A percentile compares a stretch with the other conserved stretches of the same genome.
phyloP scores from a whole-genome alignment of 305 asterid species.

The Fraxinus platypoda region DNA sequence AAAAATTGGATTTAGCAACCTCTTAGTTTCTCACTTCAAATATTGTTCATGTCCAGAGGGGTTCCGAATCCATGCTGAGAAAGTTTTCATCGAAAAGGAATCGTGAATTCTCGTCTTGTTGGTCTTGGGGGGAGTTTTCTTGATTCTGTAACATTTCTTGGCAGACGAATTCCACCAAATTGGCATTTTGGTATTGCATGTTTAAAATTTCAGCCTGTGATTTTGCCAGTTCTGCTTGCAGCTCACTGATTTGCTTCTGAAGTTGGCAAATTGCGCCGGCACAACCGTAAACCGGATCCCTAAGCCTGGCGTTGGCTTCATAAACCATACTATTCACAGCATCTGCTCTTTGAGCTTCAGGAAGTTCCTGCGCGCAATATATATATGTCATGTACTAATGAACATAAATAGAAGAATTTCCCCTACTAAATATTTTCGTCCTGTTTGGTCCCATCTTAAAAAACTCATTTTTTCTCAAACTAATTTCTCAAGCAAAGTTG shows the following conservation, averaged over 20 bases:
- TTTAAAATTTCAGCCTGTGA: conserved; percentile 55
- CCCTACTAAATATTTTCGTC: no score
- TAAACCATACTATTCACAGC: conserved; percentile 67
- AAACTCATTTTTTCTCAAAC: no score
- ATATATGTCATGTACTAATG: not conserved
- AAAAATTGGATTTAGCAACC: conserved; percentile 22
- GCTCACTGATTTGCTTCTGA: conserved; percentile 50
- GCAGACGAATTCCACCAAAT: conserved; percentile 39
- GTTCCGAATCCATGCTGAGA: conserved; percentile 34
- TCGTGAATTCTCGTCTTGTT: conserved; percentile 18
- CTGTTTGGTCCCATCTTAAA: no score
- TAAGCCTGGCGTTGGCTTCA: conserved; percentile 62
- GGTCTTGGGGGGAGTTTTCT: not conserved
- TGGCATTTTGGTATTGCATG: conserved; percentile 49
- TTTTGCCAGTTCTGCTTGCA: conserved; percentile 56
- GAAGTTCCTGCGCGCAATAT: conserved; percentile 41
- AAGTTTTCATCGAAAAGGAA: conserved; percentile 52
- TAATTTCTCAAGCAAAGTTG: no score
- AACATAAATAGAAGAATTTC: not conserved
- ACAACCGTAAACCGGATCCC: conserved; percentile 68
- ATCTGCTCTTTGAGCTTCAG: conserved; percentile 54
- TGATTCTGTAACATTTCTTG: conserved; percentile 26
- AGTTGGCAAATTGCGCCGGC: conserved; percentile 58
- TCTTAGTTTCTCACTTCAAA: not conserved
- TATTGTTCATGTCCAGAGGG: not conserved